Evolutionary conservation across 192 early-diverging fungal species (phyloP).

Genomic region (Entophlyctis luteolus): DNA sequence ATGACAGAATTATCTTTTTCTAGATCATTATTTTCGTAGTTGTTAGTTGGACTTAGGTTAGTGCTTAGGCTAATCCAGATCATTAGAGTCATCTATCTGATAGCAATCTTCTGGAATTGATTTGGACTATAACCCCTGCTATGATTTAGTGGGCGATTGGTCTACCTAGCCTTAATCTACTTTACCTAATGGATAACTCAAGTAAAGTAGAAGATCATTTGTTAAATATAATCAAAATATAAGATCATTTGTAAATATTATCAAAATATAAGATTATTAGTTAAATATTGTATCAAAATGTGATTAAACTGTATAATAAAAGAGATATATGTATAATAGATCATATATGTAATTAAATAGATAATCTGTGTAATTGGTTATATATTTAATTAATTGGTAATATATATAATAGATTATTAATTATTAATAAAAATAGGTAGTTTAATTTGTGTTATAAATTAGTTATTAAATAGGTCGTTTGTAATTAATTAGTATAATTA

Average conservation of each 20-base stretch:
- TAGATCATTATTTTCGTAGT: neutral
- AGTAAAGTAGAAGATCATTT: neutral
- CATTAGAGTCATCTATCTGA: conserved; percentile 36
- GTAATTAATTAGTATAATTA: neutral
- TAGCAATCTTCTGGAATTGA: conserved; percentile 38
- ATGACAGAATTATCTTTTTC: conserved; percentile 10
- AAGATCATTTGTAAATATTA: neutral
- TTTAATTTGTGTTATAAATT: neutral
- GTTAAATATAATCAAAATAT: neutral
- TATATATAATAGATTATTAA: neutral
- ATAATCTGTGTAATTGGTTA: neutral
- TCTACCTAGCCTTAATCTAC: conserved; percentile 39
- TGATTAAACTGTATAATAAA: neutral
- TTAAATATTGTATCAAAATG: no score
- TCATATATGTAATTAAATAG: neutral
- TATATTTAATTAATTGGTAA: no score
- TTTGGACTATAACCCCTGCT: conserved; percentile 36
- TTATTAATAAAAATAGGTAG: neutral
- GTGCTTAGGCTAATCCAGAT: conserved; percentile 30
- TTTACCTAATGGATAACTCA: conserved; percentile 37
- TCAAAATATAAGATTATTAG: no score
- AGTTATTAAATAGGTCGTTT: neutral
- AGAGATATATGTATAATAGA: neutral
- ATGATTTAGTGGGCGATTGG: conserved; percentile 42
- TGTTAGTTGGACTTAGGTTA: conserved; percentile 10